A percentile compares a stretch with the other conserved stretches of the same genome.
Conservation (phyloP, 2,329 filamentous ascomycete species). For the Fusarium nygamai region DNA sequence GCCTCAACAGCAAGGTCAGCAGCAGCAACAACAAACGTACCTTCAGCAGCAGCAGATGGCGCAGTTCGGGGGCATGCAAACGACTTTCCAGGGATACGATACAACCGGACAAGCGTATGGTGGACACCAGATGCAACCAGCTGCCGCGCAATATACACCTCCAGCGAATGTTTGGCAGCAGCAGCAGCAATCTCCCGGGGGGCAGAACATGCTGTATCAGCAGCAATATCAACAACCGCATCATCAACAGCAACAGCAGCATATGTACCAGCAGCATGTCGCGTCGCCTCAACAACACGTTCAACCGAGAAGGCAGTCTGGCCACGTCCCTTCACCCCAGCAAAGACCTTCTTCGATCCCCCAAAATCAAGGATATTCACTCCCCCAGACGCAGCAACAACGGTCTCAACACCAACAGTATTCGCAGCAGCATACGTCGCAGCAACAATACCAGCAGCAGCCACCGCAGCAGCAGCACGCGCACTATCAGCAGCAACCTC, state of each 20-base stretch:
- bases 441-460: slow-evolving; percentile 25
- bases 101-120: slow-evolving; percentile 30
- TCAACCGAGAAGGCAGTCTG: slow-evolving; percentile 28
- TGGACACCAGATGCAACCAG: slow-evolving; percentile 37
- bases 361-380: slow-evolving; percentile 36
- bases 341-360: slow-evolving; percentile 36
- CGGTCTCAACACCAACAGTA: slow-evolving; percentile 24
- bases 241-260: slow-evolving; percentile 28
- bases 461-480: slow-evolving; percentile 24
- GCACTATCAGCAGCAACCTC: slow-evolving; percentile 26
- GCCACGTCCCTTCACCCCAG: slow-evolving; percentile 33
- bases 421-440: slow-evolving; percentile 30
- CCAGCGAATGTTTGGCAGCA: slow-evolving; percentile 47
- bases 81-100: slow-evolving; percentile 40
- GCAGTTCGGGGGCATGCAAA: slow-evolving; percentile 36
- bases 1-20: slow-evolving; percentile 40
- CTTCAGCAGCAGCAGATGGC: slow-evolving; percentile 41
- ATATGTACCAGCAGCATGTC: slow-evolving; percentile 46
- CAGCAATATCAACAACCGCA: slow-evolving; percentile 49
- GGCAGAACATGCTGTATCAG: slow-evolving; percentile 40
- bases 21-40: slow-evolving; percentile 38
- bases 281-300: slow-evolving; percentile 36
- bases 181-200: slow-evolving; percentile 45
- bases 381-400: slow-evolving; percentile 34
- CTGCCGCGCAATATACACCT: slow-evolving; percentile 40